Base-by-base conservation (phyloP, 192 early-diverging fungal genomes). In the Geosiphon pyriformis region DNA sequence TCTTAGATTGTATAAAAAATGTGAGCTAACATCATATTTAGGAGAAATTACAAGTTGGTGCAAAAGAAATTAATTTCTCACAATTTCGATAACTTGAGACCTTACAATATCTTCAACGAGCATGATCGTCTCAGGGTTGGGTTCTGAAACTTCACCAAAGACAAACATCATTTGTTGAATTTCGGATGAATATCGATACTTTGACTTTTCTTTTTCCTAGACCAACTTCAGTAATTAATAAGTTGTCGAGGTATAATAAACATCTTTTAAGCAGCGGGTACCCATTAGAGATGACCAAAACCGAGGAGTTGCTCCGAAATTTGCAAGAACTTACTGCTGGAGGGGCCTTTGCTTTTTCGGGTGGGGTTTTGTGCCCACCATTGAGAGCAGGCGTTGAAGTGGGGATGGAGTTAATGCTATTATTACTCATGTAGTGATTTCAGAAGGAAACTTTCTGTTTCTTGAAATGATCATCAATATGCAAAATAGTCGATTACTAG, bases 111-210 rank as follows among this genome's bases (percentile, higher is more conserved):
- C 96, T 71, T 98, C 96, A 1, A 98, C 92, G 6, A 98, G 82
- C 65, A 83, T 81, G 18, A 90, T 90, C 0, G 95, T 95, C 50
- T 96, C 96, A 0, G 83, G 81, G 23, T 88, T 79, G 32, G 96
- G 92, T 72, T 96, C 94, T 32, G 83, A 76, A 37, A 95, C 90
- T 70, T 98, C 95, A 34, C 95, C 95, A 84, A 92, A 93, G 30
- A 97, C 96, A 82, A 94, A 98, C 96, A 98, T 98, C 96, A 98
- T 98, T 82, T 96, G 90, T 73, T 90, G 87, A 66, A 94, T 94
- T 74, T 94, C 92, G 25, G 80, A 86, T 32, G 83, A 81, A 70
- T 91, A 91, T 33, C 76, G 66, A 60, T 78, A 78, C 35, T 73
- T 67, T 49, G 76, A 78, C 55, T 74, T 74, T 52, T 77, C 76